Base-by-base conservation (phyloP, 768 basidiomycete species). In the Leucosporidium creatinivorum region DNA sequence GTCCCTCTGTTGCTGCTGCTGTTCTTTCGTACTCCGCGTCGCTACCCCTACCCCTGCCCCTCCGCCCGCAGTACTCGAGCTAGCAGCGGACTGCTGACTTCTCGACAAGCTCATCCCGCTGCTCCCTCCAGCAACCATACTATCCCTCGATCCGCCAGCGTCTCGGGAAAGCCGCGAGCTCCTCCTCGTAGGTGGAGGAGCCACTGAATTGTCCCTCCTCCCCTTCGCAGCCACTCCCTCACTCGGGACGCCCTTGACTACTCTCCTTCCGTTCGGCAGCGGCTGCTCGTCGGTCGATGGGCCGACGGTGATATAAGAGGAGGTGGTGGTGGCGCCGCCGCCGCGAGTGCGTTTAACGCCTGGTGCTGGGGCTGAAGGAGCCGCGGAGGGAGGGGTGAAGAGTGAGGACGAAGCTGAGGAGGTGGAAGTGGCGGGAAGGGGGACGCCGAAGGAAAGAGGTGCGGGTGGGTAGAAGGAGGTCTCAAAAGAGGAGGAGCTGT, bases 111-210 rank as follows among this genome's bases (percentile, higher is more conserved):
- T 49, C 70, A 72, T 72, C 3, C 54, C 59, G 4, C 33, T 36
- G 3, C 51, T 26, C 5, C 49, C 30, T 33, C 23, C 51, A 18
- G 13, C 6, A 10, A 26, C 51, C 9, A 52, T 26, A 52, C n/a
- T 9, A 23, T 23, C 39, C 39, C 39, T 44, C 39, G 39, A 44
- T 13, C 39, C 39, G 31, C 9, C 25, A 4, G 70, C 36, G 13
- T 66, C 52, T 3, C 63, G 36, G 2, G 67, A 68, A 21, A 91
- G 78, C 66, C 90, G 84, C 59, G 86, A 85, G 78, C 89, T 91
- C 73, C 89, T 83, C 75, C 90, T 83, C 62, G 85, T 82, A 33
- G 33, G 33, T 63, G 79, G 83, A 54, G 81, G 77, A 64, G 77
- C 77, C 26, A 79, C 77, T 57, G 80, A 73, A 75, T 81, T 81